phyloP scores from a whole-genome alignment of 192 early-diverging fungal genomes.

The Coemansia sp. region DNA sequence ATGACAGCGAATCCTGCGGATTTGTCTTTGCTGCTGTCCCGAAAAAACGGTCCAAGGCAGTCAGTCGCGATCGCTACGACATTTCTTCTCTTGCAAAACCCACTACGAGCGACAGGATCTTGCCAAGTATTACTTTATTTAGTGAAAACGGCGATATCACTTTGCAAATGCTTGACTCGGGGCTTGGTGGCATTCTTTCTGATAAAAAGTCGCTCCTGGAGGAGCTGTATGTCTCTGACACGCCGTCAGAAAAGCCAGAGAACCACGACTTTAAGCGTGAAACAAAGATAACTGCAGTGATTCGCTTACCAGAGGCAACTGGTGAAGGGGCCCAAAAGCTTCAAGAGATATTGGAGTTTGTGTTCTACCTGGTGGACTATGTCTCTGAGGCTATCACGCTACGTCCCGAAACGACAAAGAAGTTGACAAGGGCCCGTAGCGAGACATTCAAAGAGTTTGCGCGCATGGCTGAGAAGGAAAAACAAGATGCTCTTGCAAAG shows the following conservation, averaged over 20 bases:
- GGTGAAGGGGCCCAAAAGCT: constrained; percentile 18
- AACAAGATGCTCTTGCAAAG: constrained; percentile 69
- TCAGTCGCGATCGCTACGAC: constrained; percentile 68
- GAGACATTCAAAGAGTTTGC: constrained; percentile 64
- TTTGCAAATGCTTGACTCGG: constrained; percentile 53
- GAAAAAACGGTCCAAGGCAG: constrained; percentile 54
- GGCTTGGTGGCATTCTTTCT: constrained; percentile 52
- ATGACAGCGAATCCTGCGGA: constrained; percentile 36
- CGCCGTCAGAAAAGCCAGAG: constrained; percentile 61
- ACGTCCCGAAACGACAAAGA: constrained; percentile 54
- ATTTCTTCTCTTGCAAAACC: constrained; percentile 50
- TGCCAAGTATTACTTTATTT: constrained; percentile 53
- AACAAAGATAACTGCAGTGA: constrained; percentile 46
- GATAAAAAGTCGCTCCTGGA: constrained; percentile 54
- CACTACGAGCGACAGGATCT: constrained; percentile 17
- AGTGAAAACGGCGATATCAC: constrained; percentile 64
- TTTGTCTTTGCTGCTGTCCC: constrained; percentile 75
- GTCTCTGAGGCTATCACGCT: constrained; percentile 34
- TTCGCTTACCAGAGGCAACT: constrained; percentile 39
- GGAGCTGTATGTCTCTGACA: constrained; percentile 61
- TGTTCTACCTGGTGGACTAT: constrained; percentile 46
- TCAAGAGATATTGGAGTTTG: constrained; percentile 49
- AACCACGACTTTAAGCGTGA: constrained; percentile 55
- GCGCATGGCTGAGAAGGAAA: constrained; percentile 65
- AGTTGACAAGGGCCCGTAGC: constrained; percentile 65